phyloP scores from a whole-genome alignment of 75 land plant species.

The Selaginella moellendorffii region DNA sequence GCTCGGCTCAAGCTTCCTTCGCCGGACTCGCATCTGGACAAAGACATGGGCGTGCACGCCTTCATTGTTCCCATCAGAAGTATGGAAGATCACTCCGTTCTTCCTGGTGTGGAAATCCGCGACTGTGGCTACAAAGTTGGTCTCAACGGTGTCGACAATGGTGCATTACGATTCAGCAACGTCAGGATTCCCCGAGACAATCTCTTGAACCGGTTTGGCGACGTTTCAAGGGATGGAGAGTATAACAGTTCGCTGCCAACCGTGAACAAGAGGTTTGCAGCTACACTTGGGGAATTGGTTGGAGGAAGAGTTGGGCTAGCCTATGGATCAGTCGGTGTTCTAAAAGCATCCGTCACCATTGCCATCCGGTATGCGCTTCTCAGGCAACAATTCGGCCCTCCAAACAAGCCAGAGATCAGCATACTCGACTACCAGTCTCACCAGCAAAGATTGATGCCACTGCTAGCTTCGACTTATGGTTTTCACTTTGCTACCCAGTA shows the following conservation, averaged over 20 bases:
- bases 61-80: constrained; percentile 5
- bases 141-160: constrained; percentile 8
- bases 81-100: constrained; percentile 2
- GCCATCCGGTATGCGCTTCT: neutral
- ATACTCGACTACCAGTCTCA: constrained; percentile 7
- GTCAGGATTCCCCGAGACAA: constrained; percentile 8
- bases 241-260: constrained; percentile 2
- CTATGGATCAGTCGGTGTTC: constrained; percentile 7
- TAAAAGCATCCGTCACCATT: neutral
- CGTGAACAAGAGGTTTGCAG: constrained; percentile 8
- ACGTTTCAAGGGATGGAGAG: neutral
- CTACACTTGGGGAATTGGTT: constrained; percentile 9
- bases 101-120: constrained; percentile 8
- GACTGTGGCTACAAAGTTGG: constrained; percentile 11
- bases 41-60: constrained; percentile 6
- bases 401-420: constrained; percentile 4
- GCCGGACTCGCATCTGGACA: constrained; percentile 4
- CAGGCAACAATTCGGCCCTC: constrained; percentile 8
- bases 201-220: constrained; percentile 4
- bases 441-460: constrained; percentile 3
- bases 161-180: neutral
- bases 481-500: constrained; percentile 3
- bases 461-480: constrained; percentile 5
- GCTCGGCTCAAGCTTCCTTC: constrained; percentile 4
- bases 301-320: constrained; percentile 9